These are phyloP conservation scores for Ceratocystis variospora DNA, from an alignment of 2,329 filamentous ascomycete genomes.

Conservation along the genomic window DNA sequence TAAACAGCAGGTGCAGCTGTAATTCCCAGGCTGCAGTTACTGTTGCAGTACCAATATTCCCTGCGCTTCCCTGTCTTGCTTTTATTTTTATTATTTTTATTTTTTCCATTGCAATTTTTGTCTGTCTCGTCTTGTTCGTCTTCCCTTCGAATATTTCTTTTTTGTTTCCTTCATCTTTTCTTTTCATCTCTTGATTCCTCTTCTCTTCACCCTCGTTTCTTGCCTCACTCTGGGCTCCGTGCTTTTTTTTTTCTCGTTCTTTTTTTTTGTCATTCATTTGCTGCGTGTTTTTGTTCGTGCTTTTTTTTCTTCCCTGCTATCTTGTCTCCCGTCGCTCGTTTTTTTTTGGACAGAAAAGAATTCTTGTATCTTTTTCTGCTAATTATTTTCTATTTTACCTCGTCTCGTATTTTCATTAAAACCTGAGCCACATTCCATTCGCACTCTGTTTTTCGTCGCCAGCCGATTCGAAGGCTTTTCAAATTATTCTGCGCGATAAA, in stretches of 20 bases:
- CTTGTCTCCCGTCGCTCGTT: background rate
- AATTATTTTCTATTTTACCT: background rate
- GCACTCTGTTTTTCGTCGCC: background rate
- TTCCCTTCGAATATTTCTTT: constrained; percentile 3
- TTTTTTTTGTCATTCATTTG: constrained; percentile 9
- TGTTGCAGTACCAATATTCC: background rate
- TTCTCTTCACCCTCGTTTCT: background rate
- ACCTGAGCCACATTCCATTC: background rate
- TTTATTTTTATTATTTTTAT: too few species aligned
- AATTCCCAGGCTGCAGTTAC: background rate
- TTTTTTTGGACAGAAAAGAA: background rate
- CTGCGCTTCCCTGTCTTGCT: background rate
- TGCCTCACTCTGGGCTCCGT: background rate
- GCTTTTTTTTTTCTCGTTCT: constrained; percentile 1
- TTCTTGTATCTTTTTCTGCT: background rate
- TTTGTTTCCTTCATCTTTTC: background rate
- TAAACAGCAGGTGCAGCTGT: background rate
- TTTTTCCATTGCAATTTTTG: background rate
- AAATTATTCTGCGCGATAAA: background rate
- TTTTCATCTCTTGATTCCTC: background rate
- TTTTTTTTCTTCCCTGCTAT: constrained; percentile 10
- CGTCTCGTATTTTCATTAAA: background rate
- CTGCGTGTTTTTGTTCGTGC: constrained; percentile 6
- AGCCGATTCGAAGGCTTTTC: background rate
- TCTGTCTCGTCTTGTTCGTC: background rate